These are phyloP conservation scores for Cudoniella acicularis DNA, from an alignment of 495 filamentous ascomycete species.

Conservation along the genomic window DNA sequence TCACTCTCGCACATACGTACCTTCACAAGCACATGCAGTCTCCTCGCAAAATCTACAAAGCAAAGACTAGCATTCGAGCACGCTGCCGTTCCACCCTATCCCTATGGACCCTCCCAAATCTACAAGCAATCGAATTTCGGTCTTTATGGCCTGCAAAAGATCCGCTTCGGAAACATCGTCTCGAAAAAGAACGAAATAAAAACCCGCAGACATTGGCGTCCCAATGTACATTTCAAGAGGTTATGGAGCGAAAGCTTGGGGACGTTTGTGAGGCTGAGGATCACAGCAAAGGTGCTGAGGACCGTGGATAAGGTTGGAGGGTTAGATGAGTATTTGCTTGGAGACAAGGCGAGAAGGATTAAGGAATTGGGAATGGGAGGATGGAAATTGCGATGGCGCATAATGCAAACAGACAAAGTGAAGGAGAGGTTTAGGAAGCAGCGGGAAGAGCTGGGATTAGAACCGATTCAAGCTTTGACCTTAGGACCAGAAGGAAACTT, in stretches of 20 bases:
- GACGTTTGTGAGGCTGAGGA: slow-evolving; percentile 62
- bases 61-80: slow-evolving; percentile 30
- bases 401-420: slow-evolving; percentile 71
- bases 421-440: slow-evolving; percentile 54
- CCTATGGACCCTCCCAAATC: slow-evolving; percentile 69
- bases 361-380: slow-evolving; percentile 83
- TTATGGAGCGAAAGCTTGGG: slow-evolving; percentile 67
- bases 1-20: slow-evolving; percentile 16
- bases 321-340: slow-evolving; percentile 85
- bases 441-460: slow-evolving; percentile 47
- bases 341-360: slow-evolving; percentile 65
- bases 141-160: slow-evolving; percentile 72
- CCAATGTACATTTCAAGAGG: slow-evolving; percentile 78
- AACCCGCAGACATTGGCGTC: slow-evolving; percentile 80
- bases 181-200: slow-evolving; percentile 74
- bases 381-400: slow-evolving; percentile 79
- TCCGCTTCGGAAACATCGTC: slow-evolving; percentile 91
- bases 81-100: slow-evolving; percentile 64
- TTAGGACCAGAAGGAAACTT: slow-evolving; percentile 16
- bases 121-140: slow-evolving; percentile 89
- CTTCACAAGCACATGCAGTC: slow-evolving; percentile 29
- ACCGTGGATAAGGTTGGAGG: slow-evolving; percentile 87
- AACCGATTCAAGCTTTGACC: slow-evolving; percentile 22
- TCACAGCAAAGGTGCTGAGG: slow-evolving; percentile 73
- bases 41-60: slow-evolving; percentile 35